phyloP scores from a whole-genome alignment of 1,284 basidiomycete species.

The Lentinula novae-zelandiae region DNA sequence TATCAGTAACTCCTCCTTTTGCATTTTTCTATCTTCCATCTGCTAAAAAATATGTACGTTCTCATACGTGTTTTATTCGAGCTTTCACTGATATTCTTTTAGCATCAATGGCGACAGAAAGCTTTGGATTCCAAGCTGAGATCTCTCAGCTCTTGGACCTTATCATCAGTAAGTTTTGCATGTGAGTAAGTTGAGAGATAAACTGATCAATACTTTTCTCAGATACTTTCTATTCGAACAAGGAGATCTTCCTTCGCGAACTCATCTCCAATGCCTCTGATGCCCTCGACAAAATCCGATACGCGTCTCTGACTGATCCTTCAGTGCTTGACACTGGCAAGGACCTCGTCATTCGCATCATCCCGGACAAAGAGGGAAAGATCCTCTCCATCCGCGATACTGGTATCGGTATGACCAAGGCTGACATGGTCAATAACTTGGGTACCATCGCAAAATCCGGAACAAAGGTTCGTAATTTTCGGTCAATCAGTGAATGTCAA shows the following conservation, averaged over 20 bases:
- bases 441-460: constrained; percentile 99
- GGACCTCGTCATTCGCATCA: constrained; percentile 91
- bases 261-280: constrained; percentile 91
- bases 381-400: constrained; percentile 90
- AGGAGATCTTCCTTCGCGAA: constrained; percentile 98
- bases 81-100: constrained; percentile 21
- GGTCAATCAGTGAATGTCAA: not conserved
- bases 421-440: constrained; percentile 97
- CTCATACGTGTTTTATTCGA: constrained; percentile 28
- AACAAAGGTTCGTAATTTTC: constrained; percentile 60
- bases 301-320: constrained; percentile 89
- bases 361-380: constrained; percentile 95
- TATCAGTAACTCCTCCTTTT: not conserved
- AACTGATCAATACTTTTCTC: constrained; percentile 7
- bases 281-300: constrained; percentile 97
- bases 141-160: constrained; percentile 92
- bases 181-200: constrained; percentile 1
- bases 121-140: constrained; percentile 94
- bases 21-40: not conserved
- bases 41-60: not conserved
- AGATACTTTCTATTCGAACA: constrained; percentile 99
- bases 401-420: constrained; percentile 99
- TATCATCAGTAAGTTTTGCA: constrained; percentile 72
- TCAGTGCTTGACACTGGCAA: constrained; percentile 83
- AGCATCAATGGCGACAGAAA: constrained; percentile 68